These are phyloP conservation scores for Ambrosiella cleistominuta DNA, from an alignment of 2,329 filamentous ascomycete species.

Conservation along the genomic window DNA sequence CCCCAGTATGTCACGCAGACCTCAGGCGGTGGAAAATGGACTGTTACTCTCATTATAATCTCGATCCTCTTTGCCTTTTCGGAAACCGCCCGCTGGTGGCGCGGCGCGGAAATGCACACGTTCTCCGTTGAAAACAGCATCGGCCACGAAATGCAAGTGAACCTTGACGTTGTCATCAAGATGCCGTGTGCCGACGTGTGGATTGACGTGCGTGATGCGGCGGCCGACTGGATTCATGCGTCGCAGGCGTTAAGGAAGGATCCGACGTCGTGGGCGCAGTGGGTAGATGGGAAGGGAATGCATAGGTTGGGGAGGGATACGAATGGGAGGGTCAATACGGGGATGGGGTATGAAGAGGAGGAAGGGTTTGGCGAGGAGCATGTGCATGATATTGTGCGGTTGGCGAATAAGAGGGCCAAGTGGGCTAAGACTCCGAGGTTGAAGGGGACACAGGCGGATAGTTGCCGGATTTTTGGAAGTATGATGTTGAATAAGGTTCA, in stretches of 20 bases:
- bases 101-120: slow-evolving; percentile 66
- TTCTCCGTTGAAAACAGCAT: slow-evolving; percentile 91
- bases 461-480: slow-evolving; percentile 78
- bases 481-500: slow-evolving; percentile 92
- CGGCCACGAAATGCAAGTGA: slow-evolving; percentile 76
- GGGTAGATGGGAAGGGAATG: slow-evolving; percentile 54
- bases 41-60: slow-evolving; percentile 59
- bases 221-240: slow-evolving; percentile 80
- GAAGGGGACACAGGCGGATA: slow-evolving; percentile 38
- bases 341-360: slow-evolving; percentile 42
- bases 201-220: slow-evolving; percentile 91
- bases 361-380: slow-evolving; percentile 65
- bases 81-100: slow-evolving; percentile 70
- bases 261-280: slow-evolving; percentile 63
- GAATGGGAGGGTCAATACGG: slow-evolving; percentile 35
- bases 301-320: slow-evolving; percentile 40
- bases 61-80: slow-evolving; percentile 59
- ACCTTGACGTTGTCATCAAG: slow-evolving; percentile 77
- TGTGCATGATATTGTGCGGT: slow-evolving; percentile 74
- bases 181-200: slow-evolving; percentile 85
- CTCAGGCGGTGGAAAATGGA: slow-evolving; percentile 83
- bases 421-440: slow-evolving; percentile 61
- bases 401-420: slow-evolving; percentile 44
- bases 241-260: slow-evolving; percentile 57
- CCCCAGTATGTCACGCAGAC: slow-evolving; percentile 77